Percentiles rank a stretch among this genome's conserved stretches.
Conservation (phyloP, 2,329 filamentous ascomycete species). For the Sodiomyces alkalinus region DNA sequence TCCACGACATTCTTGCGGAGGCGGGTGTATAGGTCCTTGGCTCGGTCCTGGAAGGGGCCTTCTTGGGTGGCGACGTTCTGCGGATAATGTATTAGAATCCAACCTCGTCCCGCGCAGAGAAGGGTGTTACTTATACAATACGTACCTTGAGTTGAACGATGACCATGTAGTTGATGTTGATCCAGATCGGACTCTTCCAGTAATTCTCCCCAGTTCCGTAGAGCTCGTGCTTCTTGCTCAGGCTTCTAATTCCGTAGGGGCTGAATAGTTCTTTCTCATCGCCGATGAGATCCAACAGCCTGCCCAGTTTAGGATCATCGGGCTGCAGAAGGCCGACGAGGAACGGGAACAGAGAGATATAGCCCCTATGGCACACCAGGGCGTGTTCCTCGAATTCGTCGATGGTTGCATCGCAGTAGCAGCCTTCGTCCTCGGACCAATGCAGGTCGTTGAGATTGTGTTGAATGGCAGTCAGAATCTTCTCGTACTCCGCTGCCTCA, state of each 20-base stretch:
- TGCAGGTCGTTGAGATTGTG: constrained; percentile 86
- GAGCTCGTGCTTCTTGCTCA: constrained; percentile 68
- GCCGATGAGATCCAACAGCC: constrained; percentile 60
- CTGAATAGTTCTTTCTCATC: constrained; percentile 85
- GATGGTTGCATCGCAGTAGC: constrained; percentile 89
- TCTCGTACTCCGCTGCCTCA: constrained; percentile 57
- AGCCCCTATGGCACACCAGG: constrained; percentile 92
- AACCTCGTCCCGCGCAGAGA: too few relatives aligned
- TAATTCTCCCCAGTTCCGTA: constrained; percentile 94
- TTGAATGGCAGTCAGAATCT: constrained; percentile 60
- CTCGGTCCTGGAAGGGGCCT: constrained; percentile 54
- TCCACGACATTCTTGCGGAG: constrained; percentile 75
- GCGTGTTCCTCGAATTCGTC: constrained; percentile 86
- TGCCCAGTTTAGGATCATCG: constrained; percentile 59
- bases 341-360: constrained; percentile 88
- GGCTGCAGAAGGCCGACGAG: constrained; percentile 64
- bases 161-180: constrained; percentile 89
- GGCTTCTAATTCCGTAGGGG: constrained; percentile 70
- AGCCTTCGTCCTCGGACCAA: constrained; percentile 68
- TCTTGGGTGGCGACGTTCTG: constrained; percentile 49
- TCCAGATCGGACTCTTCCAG: constrained; percentile 90
- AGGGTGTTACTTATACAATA: too few relatives aligned
- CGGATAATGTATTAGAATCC: too few relatives aligned
- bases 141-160: constrained; percentile 64
- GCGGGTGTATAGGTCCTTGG: constrained; percentile 57